Conservation (phyloP, 2,329 filamentous ascomycete genomes). For the Cordyceps cicadae region DNA sequence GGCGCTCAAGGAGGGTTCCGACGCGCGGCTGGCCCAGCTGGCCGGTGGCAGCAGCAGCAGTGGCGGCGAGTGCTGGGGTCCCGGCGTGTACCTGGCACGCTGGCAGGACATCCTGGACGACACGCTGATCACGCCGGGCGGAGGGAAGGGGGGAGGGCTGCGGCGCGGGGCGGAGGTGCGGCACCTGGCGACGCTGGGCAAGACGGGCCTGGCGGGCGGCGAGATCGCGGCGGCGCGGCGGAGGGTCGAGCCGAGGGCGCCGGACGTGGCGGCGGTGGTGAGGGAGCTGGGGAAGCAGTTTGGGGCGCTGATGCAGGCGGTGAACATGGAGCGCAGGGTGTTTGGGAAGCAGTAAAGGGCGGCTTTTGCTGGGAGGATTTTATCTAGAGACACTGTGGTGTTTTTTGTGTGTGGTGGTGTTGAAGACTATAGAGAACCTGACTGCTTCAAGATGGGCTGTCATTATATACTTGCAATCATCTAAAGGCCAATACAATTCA, state of each 20-base stretch:
- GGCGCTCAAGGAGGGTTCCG: constrained; percentile 45
- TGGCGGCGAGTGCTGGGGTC: constrained; percentile 39
- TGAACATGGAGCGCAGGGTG: constrained; percentile 7
- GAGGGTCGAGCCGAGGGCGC: constrained; percentile 26
- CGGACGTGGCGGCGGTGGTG: constrained; percentile 35
- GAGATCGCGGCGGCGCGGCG: constrained; percentile 20
- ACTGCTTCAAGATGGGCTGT: too few species aligned
- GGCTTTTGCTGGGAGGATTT: too few species aligned
- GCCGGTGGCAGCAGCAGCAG: constrained; percentile 30
- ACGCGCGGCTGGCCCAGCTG: constrained; percentile 46
- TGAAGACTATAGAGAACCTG: too few species aligned
- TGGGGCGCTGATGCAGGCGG: constrained; percentile 5
- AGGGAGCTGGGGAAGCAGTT: constrained; percentile 22
- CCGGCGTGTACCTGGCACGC: constrained; percentile 62
- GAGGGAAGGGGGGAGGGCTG: constrained; percentile 31
- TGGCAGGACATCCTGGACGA: constrained; percentile 66
- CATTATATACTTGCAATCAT: too few species aligned
- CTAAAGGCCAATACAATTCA: too few species aligned
- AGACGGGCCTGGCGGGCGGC: constrained; percentile 27
- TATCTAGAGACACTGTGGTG: too few species aligned
- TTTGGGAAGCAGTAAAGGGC: background rate
- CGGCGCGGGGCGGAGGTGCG: constrained; percentile 47
- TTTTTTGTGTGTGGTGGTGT: too few species aligned
- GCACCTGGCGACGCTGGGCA: constrained; percentile 33
- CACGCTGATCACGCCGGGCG: constrained; percentile 59